Conservation (phyloP, 352 stramenopile species). For the Aphanomyces cochlioides region DNA sequence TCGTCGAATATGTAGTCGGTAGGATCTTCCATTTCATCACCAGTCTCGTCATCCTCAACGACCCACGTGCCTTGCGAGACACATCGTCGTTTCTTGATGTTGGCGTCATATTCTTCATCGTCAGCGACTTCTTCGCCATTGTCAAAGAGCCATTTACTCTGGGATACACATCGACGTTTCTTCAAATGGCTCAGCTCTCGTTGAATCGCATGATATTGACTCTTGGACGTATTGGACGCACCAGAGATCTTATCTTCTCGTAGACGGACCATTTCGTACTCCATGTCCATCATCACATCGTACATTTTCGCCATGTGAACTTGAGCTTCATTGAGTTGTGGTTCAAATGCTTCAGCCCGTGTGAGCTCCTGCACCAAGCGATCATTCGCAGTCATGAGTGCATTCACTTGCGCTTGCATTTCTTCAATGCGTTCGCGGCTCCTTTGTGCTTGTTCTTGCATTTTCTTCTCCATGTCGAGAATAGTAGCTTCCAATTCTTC, state of each 20-base stretch:
- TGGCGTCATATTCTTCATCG: background rate
- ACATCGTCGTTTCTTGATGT: background rate
- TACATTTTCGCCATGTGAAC: constrained; percentile 23
- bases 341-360: background rate
- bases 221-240: constrained; percentile 4
- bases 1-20: too few species aligned
- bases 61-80: background rate
- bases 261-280: constrained; percentile 27
- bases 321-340: constrained; percentile 21
- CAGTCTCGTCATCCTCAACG: background rate
- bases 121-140: background rate
- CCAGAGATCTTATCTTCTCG: background rate
- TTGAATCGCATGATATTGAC: constrained; percentile 22
- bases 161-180: constrained; percentile 24
- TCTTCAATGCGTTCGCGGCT: background rate
- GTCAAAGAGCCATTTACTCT: constrained; percentile 28
- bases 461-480: background rate
- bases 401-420: background rate
- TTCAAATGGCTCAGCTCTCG: constrained; percentile 17
- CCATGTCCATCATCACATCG: constrained; percentile 25
- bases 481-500: background rate
- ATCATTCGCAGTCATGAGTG: background rate
- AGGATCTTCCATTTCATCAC: background rate
- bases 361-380: background rate
- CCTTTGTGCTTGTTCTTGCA: background rate